Base-by-base conservation (phyloP, 179 eudicot genomes). In the Nepenthes alata region DNA sequence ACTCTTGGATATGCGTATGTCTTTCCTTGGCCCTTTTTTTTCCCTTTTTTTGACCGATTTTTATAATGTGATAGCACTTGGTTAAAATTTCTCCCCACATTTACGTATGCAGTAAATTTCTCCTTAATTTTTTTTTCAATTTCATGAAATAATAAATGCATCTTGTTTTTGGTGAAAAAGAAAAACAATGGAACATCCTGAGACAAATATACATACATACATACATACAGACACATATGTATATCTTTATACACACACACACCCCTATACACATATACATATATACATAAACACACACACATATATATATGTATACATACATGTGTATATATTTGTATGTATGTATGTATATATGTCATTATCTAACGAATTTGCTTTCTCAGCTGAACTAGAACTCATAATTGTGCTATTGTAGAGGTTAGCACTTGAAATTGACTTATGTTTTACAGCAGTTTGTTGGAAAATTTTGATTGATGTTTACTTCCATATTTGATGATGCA, bases 1-100 rank as follows among this genome's bases (percentile, higher is more conserved):
- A 65, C 82, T 58, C 84, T 93, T 73, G 98, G 96, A 39, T 89
- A 86, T 75, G 64, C 84, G 98, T 93, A 87, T 65, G 96, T 89
- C 66, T 64, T 60, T 66, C 47, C 55, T 25, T 56, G n/a, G 57
- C 63, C 35, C 61, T 66, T 6, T 49, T 38, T 8, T 12, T 58
- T 4, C 12, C 52, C 44, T 41, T 11, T 50, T 34, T 55, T 55
- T 2, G 16, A 14, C 55, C n/a, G 16, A n/a, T 55, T 35, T 16
- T 41, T 41, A 25, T 25, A 25, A 25, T 25, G 25, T 25, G 25
- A 25, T 25, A 25, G 25, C 25, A 25, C 25, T 0, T 25, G 25
- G 25, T 25, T 25, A 25, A 25, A 25, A 25, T 25, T 25, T 25
- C 25, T 25, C 25, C 25, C 25, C 25, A 25, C 25, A 25, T 25